A percentile compares a stretch with the other conserved stretches of the same genome.
Conservation (phyloP, 139 green algal genomes). For the Ostreobium quekettii region DNA sequence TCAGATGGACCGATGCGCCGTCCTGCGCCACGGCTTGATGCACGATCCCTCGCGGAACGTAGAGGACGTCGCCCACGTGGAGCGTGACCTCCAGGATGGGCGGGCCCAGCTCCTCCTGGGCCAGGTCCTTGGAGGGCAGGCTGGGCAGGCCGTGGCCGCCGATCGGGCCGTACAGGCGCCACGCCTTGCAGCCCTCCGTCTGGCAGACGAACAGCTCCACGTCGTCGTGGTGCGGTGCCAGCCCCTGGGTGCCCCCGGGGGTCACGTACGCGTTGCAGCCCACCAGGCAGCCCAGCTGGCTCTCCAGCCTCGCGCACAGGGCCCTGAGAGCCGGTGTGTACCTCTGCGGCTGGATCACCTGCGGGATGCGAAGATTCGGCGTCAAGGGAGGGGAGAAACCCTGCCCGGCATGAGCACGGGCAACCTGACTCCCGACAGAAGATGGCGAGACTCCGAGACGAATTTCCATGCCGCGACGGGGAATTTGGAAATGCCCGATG, state of each 20-base stretch:
- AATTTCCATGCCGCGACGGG: no score
- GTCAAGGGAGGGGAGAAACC: no score
- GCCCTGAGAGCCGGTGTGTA: constrained; percentile 39
- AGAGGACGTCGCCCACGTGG: constrained; percentile 70
- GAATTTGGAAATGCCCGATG: no score
- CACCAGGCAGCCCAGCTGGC: constrained; percentile 58
- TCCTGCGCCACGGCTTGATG: constrained; percentile 54
- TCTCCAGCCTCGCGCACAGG: constrained; percentile 51
- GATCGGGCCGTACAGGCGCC: constrained; percentile 50
- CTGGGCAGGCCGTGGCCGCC: constrained; percentile 43
- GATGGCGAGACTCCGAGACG: no score
- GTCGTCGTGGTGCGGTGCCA: constrained; percentile 77
- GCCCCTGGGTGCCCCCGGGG: constrained; percentile 39
- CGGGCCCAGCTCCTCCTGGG: constrained; percentile 33
- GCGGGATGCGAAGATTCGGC: no score
- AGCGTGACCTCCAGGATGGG: constrained; percentile 56
- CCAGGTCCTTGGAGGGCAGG: constrained; percentile 36
- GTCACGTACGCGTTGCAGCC: constrained; percentile 73
- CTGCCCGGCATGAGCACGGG: no score
- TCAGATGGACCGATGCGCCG: constrained; percentile 45
- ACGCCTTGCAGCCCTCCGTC: constrained; percentile 65
- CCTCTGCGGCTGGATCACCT: constrained; percentile 74
- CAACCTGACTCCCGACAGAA: no score
- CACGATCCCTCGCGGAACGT: constrained; percentile 69
- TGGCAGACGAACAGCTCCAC: constrained; percentile 77